Base-by-base conservation (phyloP, 1,284 basidiomycete species). In the Lentinus polychrous region DNA sequence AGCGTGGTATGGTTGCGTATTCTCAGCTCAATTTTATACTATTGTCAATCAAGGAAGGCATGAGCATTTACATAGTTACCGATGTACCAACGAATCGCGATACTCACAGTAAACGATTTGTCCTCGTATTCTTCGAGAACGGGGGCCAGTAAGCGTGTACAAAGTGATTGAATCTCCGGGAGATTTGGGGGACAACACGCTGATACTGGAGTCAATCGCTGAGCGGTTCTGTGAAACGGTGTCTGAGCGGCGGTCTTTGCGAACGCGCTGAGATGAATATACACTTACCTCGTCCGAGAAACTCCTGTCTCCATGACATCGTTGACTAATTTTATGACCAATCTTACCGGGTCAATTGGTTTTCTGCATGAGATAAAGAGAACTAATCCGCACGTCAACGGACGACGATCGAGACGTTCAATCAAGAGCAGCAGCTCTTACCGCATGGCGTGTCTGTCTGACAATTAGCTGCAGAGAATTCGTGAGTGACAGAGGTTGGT, bases 21-120 rank as follows among this genome's bases (percentile, higher is more conserved):
- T 44, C 81, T 74, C 37, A 87, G 59, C 56, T 91, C 87, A 38
- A 91, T 78, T 61, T 89, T 90, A 68, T 87, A 91, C 88, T 91
- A 27, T 15, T 33, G 22, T 8, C n/a, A 46, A 38, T 5, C 14
- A 27, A 17, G 40, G 3, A 12, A 43, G 20, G 2, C 23, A 38
- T 36, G 51, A 37, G 6, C 23, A n/a, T 32, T n/a, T n/a, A n/a
- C 37, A 43, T 35, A 24, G 12, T 17, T 32, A 39, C 15, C 10
- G 24, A 17, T 10, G 24, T 14, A 15, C 8, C 14, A 31, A 10
- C 22, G 39, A 45, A n/a, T n/a, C 6, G 22, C 12, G 35, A 14
- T 5, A 56, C 67, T 40, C 48, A 73, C 72, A 2, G 58, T 78
- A 57, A 69, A 80, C 49, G 64, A 65, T 53, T 61, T 65, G 1